These are phyloP conservation scores for Salmacisia buchloeana DNA, from an alignment of 1,284 basidiomycete genomes.

Conservation along the genomic window DNA sequence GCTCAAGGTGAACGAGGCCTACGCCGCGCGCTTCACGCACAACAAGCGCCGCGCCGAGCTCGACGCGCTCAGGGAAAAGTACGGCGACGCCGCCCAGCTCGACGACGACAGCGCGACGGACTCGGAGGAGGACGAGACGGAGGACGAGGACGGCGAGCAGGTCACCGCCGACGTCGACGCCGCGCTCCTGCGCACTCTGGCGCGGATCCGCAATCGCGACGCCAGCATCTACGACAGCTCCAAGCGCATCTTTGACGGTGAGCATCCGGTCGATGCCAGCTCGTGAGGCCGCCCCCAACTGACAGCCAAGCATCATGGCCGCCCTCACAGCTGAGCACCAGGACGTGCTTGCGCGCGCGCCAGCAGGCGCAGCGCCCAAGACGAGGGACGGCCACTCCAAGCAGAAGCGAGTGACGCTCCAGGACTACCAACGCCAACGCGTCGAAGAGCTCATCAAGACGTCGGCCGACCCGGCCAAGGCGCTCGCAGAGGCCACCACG, in stretches of 20 bases:
- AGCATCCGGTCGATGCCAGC: constrained; percentile 1
- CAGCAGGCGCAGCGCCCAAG: constrained; percentile 8
- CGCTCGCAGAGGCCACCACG: constrained; percentile 42
- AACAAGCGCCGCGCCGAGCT: constrained; percentile 45
- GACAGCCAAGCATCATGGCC: too few species aligned
- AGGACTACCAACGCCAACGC: constrained; percentile 44
- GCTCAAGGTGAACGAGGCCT: constrained; percentile 36
- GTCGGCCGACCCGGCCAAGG: constrained; percentile 39
- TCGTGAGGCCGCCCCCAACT: neutral
- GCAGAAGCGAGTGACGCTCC: constrained; percentile 42
- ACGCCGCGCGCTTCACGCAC: constrained; percentile 42
- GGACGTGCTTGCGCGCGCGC: neutral
- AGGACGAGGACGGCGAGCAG: constrained; percentile 93
- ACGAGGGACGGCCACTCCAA: constrained; percentile 17
- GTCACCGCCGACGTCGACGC: constrained; percentile 90
- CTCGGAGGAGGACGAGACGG: constrained; percentile 61
- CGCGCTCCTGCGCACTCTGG: constrained; percentile 85
- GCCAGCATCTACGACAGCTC: constrained; percentile 71
- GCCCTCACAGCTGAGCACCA: constrained; percentile 1
- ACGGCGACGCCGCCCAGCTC: too few species aligned
- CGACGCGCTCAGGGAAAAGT: constrained; percentile 18
- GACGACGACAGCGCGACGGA: constrained; percentile 25
- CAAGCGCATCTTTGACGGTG: constrained; percentile 39
- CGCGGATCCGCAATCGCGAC: constrained; percentile 76
- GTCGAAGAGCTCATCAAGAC: constrained; percentile 43